Conservation (phyloP, 768 basidiomycete genomes). For the Amanita exitialis region DNA sequence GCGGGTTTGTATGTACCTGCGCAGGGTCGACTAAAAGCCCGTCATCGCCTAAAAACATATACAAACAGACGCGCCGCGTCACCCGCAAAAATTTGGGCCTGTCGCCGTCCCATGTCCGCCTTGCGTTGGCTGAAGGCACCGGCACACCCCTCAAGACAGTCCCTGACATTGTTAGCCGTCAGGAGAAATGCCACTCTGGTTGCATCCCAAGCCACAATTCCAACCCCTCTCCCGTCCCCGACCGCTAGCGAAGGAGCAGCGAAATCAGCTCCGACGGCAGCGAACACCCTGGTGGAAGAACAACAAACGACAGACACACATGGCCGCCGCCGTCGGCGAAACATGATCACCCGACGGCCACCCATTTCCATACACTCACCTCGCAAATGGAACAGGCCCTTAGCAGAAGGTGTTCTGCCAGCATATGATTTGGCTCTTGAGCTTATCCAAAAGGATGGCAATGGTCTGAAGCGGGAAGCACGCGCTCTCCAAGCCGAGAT, state of each 20-base stretch:
- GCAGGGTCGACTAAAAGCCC: too few species aligned
- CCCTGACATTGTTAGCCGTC: slow-evolving; percentile 9
- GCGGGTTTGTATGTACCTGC: too few species aligned
- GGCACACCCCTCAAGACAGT: slow-evolving; percentile 7
- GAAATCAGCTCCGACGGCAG: background rate
- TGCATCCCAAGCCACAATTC: slow-evolving; percentile 3
- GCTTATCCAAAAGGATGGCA: slow-evolving; percentile 56
- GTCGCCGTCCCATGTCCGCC: slow-evolving; percentile 10
- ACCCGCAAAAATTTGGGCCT: background rate
- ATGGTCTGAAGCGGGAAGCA: slow-evolving; percentile 34
- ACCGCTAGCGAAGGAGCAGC: background rate
- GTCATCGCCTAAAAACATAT: background rate
- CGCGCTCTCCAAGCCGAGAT: slow-evolving; percentile 25
- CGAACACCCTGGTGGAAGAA: slow-evolving; percentile 5
- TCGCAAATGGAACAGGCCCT: slow-evolving; percentile 54
- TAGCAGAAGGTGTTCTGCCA: slow-evolving; percentile 53
- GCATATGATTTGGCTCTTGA: slow-evolving; percentile 82
- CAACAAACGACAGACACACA: slow-evolving; percentile 12
- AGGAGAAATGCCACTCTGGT: slow-evolving; percentile 17
- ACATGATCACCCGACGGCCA: slow-evolving; percentile 30
- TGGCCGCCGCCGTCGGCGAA: slow-evolving; percentile 18
- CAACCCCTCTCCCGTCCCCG: slow-evolving; percentile 7
- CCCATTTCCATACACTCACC: slow-evolving; percentile 40
- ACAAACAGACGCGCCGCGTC: slow-evolving; percentile 7
- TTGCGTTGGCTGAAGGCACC: slow-evolving; percentile 19